Conservation (phyloP, 2,329 filamentous ascomycete genomes). For the Dryadomyces quercus-mongolicae region DNA sequence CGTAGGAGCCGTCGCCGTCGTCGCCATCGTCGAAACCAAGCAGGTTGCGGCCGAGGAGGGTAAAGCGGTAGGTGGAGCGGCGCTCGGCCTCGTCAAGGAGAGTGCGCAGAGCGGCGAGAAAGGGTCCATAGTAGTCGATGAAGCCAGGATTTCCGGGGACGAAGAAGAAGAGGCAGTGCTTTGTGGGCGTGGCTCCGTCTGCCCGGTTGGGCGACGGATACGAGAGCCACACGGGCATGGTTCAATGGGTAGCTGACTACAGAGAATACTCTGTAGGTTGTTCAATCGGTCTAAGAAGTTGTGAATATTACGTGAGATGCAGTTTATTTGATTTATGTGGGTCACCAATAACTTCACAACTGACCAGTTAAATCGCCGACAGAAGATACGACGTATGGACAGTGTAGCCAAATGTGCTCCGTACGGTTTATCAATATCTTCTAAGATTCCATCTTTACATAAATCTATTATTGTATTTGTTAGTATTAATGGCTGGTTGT, state of each 20-base stretch:
- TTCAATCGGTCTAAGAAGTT: not conserved
- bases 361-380: too few species aligned
- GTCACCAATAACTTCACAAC: too few species aligned
- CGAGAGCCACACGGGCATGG: constrained; percentile 10
- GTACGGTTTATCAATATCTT: too few species aligned
- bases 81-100: constrained; percentile 34
- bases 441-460: too few species aligned
- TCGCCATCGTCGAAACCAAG: constrained; percentile 45
- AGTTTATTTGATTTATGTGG: too few species aligned
- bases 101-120: constrained; percentile 45
- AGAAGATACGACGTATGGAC: too few species aligned
- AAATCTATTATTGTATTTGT: too few species aligned
- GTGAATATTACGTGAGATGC: too few species aligned
- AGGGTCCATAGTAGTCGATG: constrained; percentile 59
- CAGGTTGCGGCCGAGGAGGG: constrained; percentile 46
- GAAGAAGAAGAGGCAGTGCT: constrained; percentile 49
- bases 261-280: too few species aligned
- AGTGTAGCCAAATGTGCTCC: too few species aligned
- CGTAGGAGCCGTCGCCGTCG: constrained; percentile 28
- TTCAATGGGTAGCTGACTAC: too few species aligned
- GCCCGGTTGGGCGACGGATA: constrained; percentile 5
- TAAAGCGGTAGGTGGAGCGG: constrained; percentile 25
- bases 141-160: constrained; percentile 68
- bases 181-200: not conserved
- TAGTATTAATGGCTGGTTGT: too few species aligned